phyloP scores from a whole-genome alignment of 2,329 filamentous ascomycete species.

The Malbranchea zuffiana region DNA sequence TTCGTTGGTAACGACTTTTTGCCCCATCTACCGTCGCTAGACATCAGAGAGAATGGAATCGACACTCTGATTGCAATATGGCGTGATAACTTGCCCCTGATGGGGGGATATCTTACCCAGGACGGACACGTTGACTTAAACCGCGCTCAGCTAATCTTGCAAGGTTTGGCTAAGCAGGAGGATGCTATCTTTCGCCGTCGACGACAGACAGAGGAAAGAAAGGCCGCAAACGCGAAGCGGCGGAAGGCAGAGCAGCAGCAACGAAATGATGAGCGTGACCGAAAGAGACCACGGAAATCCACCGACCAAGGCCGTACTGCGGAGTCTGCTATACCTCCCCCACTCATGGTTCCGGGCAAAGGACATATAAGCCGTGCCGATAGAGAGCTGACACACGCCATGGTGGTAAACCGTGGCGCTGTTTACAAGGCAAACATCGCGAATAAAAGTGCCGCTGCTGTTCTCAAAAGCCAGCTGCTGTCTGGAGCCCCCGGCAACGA shows the following conservation, averaged over 20 bases:
- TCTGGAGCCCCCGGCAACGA: conserved; percentile 21
- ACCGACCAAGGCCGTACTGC: conserved; percentile 30
- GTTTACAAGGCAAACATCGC: conserved; percentile 61
- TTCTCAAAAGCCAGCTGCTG: conserved; percentile 70
- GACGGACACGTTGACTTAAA: conserved; percentile 84
- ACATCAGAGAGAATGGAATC: conserved; percentile 94
- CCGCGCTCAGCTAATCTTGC: conserved; percentile 75
- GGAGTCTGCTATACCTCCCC: conserved; percentile 8
- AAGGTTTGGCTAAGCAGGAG: conserved; percentile 83
- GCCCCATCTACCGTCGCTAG: conserved; percentile 90
- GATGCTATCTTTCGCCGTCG: conserved; percentile 84
- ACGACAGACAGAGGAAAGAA: conserved; percentile 73
- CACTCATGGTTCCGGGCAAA: conserved; percentile 45
- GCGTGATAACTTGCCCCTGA: conserved; percentile 78
- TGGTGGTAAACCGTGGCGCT: conserved; percentile 65
- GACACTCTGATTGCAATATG: conserved; percentile 94
- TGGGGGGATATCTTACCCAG: conserved; percentile 94
- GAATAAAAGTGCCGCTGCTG: conserved; percentile 90
- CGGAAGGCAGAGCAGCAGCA: conserved; percentile 59
- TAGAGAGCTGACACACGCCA: conserved; percentile 65
- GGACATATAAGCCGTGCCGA: conserved; percentile 47
- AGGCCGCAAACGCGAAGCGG: conserved; percentile 67
- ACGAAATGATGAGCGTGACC: conserved; percentile 36
- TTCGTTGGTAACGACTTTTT: conserved; percentile 98
- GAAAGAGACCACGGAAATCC: conserved; percentile 36